Conservation (phyloP, 2,329 filamentous ascomycete species). For the Aspergillus sp. region DNA sequence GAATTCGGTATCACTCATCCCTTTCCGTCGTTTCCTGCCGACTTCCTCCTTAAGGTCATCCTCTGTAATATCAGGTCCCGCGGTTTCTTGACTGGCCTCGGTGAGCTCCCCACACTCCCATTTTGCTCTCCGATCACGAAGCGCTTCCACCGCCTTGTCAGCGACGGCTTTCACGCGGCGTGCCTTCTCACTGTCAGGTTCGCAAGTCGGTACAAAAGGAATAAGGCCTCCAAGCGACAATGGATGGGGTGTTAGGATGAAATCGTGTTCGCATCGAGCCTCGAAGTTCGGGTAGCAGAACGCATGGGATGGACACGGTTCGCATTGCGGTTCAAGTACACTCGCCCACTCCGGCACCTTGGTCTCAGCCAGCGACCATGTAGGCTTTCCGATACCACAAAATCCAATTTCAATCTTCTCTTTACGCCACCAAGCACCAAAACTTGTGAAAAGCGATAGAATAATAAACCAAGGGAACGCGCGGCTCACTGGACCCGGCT, state of each 20-base stretch:
- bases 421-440: constrained; percentile 82
- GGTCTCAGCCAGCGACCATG: constrained; percentile 58
- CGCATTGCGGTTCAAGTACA: constrained; percentile 75
- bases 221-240: constrained; percentile 76
- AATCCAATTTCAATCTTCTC: constrained; percentile 97
- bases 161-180: constrained; percentile 83
- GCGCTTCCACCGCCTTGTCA: constrained; percentile 80
- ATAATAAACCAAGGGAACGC: constrained; percentile 71
- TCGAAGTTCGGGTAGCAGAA: constrained; percentile 79
- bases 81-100: constrained; percentile 59
- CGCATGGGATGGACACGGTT: constrained; percentile 86
- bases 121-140: constrained; percentile 80
- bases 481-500: constrained; percentile 50
- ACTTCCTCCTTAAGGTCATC: constrained; percentile 75
- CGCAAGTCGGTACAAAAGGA: constrained; percentile 86
- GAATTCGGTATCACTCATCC: constrained; percentile 84
- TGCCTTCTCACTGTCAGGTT: constrained; percentile 90
- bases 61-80: constrained; percentile 66
- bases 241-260: constrained; percentile 80
- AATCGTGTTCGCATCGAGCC: constrained; percentile 81
- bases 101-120: constrained; percentile 83
- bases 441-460: constrained; percentile 67
- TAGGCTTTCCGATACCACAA: constrained; percentile 76
- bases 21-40: constrained; percentile 72
- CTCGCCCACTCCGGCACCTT: constrained; percentile 72